A percentile compares a stretch with the other conserved stretches of the same genome.
Conservation (phyloP, 495 filamentous ascomycete species). For the Viridothelium virens region DNA sequence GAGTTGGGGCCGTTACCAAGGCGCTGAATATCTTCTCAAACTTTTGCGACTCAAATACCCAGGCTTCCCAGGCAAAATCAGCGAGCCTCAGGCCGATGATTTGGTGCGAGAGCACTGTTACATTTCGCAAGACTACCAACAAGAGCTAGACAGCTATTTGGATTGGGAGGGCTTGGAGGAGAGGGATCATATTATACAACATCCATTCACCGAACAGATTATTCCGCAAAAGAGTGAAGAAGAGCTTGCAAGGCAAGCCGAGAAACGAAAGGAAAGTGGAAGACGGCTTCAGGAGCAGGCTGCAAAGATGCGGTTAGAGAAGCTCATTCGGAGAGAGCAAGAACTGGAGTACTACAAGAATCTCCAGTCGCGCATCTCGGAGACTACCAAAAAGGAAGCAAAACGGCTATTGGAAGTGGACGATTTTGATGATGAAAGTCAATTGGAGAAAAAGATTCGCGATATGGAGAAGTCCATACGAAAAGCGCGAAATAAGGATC, state of each 20-base stretch:
- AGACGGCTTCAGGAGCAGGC: slow-evolving; percentile 90
- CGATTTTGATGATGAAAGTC: slow-evolving; percentile 81
- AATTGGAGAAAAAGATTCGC: slow-evolving; percentile 68
- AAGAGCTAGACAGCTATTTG: slow-evolving; percentile 63
- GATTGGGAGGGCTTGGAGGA: slow-evolving; percentile 87
- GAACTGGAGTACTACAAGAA: slow-evolving; percentile 90
- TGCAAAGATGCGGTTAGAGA: slow-evolving; percentile 90
- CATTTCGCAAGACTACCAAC: slow-evolving; percentile 70
- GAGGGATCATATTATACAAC: slow-evolving; percentile 80
- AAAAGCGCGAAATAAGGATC: slow-evolving; percentile 81
- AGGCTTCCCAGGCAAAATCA: slow-evolving; percentile 75
- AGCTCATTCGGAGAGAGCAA: slow-evolving; percentile 89
- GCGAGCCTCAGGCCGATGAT: slow-evolving; percentile 73
- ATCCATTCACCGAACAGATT: slow-evolving; percentile 85
- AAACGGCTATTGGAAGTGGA: slow-evolving; percentile 79
- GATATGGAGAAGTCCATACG: slow-evolving; percentile 85
- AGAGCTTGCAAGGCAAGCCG: slow-evolving; percentile 77
- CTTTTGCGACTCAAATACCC: slow-evolving; percentile 91
- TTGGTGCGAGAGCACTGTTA: slow-evolving; percentile 87
- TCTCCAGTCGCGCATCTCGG: slow-evolving; percentile 55
- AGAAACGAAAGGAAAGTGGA: slow-evolving; percentile 88
- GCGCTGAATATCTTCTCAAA: slow-evolving; percentile 81
- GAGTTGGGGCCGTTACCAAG: slow-evolving; percentile 90
- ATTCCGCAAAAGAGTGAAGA: slow-evolving; percentile 85
- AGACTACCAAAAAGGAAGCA: slow-evolving; percentile 75